Percentiles rank a stretch among this genome's conserved stretches.
Evolutionary conservation across 2,329 filamentous ascomycete genomes (phyloP).

Genomic region (Zarea fungicola): DNA sequence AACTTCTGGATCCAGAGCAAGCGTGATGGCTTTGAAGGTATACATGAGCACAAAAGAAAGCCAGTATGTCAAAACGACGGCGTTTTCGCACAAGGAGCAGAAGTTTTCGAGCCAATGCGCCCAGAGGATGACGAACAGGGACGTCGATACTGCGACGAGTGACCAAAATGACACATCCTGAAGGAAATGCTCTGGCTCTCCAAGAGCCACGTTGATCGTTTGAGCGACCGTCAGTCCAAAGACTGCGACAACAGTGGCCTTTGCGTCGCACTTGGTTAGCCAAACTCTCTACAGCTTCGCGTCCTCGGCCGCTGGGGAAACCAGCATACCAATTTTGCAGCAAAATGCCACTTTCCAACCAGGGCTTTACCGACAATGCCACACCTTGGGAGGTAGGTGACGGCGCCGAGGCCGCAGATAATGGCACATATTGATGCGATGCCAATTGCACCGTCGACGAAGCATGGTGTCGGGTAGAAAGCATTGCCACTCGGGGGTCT

Average conservation of each 20-base stretch:
- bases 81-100: slow-evolving; percentile 71
- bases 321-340: slow-evolving; percentile 64
- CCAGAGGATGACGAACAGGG: slow-evolving; percentile 62
- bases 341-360: slow-evolving; percentile 86
- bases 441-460: slow-evolving; percentile 79
- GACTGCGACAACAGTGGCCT: slow-evolving; percentile 57
- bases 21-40: slow-evolving; percentile 70
- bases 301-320: slow-evolving; percentile 6
- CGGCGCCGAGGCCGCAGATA: slow-evolving; percentile 64
- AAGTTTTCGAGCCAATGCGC: slow-evolving; percentile 78
- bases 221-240: slow-evolving; percentile 66
- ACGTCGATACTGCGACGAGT: slow-evolving; percentile 59
- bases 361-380: slow-evolving; percentile 52
- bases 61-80: slow-evolving; percentile 83
- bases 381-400: slow-evolving; percentile 70
- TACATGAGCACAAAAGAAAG: slow-evolving; percentile 69
- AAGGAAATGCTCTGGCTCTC: slow-evolving; percentile 59
- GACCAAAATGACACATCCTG: slow-evolving; percentile 77
- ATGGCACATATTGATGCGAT: slow-evolving; percentile 71
- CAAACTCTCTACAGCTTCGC: slow-evolving; percentile 11
- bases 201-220: slow-evolving; percentile 42
- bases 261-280: slow-evolving; percentile 6
- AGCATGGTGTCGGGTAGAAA: slow-evolving; percentile 89
- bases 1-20: slow-evolving; percentile 66
- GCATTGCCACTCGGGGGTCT: slow-evolving; percentile 73